A percentile compares a stretch with the other conserved stretches of the same genome.
Conservation (phyloP, 106 monocot species). For the Allium sativum region DNA sequence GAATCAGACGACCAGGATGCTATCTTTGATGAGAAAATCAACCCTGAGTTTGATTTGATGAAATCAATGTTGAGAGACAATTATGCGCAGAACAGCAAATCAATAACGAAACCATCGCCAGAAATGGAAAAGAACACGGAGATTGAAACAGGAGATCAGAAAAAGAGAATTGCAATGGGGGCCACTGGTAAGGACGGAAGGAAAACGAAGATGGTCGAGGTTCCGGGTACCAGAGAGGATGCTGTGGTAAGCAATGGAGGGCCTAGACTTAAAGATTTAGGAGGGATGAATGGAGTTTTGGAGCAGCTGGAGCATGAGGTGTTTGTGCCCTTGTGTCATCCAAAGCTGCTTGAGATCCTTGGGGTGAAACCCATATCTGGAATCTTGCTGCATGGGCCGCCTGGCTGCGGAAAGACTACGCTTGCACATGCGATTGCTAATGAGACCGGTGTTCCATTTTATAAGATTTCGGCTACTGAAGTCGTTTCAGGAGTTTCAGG, state of each 20-base stretch:
- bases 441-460: slow-evolving; percentile 83
- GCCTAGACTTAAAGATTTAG: slow-evolving; percentile 75
- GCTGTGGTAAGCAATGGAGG: slow-evolving; percentile 11
- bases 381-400: slow-evolving; percentile 78
- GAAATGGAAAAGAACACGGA: slow-evolving; percentile 35
- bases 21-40: slow-evolving; percentile 30
- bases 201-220: background rate
- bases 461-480: slow-evolving; percentile 78
- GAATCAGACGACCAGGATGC: slow-evolving; percentile 25
- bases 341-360: slow-evolving; percentile 43
- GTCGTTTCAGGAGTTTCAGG: slow-evolving; percentile 85
- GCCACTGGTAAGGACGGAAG: background rate
- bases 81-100: slow-evolving; percentile 22
- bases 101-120: background rate
- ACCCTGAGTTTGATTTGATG: slow-evolving; percentile 50
- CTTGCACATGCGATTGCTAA: slow-evolving; percentile 93
- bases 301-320: slow-evolving; percentile 83
- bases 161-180: slow-evolving; percentile 11
- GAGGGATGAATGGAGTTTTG: slow-evolving; percentile 56
- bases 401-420: slow-evolving; percentile 92
- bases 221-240: slow-evolving; percentile 5
- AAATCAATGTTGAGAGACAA: slow-evolving; percentile 53
- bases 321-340: slow-evolving; percentile 69
- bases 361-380: slow-evolving; percentile 74
- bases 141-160: slow-evolving; percentile 31